These are phyloP conservation scores for Cytidiella melzeri DNA, from an alignment of 768 basidiomycete species.

Conservation along the genomic window DNA sequence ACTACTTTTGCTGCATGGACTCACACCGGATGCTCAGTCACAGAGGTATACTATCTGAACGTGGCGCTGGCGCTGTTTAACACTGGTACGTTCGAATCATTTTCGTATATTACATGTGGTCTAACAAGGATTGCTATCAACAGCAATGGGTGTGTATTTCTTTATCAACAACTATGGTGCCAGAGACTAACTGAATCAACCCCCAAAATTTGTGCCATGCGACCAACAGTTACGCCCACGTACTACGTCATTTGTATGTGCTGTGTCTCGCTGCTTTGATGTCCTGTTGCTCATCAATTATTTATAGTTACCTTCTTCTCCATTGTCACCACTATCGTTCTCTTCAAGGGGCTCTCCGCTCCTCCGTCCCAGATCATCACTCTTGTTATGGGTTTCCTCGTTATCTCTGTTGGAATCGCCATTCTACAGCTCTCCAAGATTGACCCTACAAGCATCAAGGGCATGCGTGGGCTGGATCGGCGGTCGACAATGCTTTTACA, in stretches of 20 bases:
- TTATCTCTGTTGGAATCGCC: slow-evolving; percentile 88
- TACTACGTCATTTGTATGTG: slow-evolving; percentile 78
- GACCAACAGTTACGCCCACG: slow-evolving; percentile 64
- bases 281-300: neutral
- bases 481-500: slow-evolving; percentile 86
- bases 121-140: slow-evolving; percentile 13
- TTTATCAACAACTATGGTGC: slow-evolving; percentile 2
- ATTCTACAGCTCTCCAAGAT: slow-evolving; percentile 95
- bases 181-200: neutral
- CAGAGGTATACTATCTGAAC: slow-evolving; percentile 94
- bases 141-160: slow-evolving; percentile 57
- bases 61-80: slow-evolving; percentile 95
- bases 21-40: slow-evolving; percentile 39
- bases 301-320: slow-evolving; percentile 75
- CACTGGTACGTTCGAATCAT: slow-evolving; percentile 52
- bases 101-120: too few relatives aligned
- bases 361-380: slow-evolving; percentile 77
- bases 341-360: slow-evolving; percentile 86
- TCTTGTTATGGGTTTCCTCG: slow-evolving; percentile 86
- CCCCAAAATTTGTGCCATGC: too few relatives aligned
- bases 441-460: slow-evolving; percentile 71
- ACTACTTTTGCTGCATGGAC: slow-evolving; percentile 5
- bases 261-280: slow-evolving; percentile 5
- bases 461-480: slow-evolving; percentile 68
- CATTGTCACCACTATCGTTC: slow-evolving; percentile 77